Conservation (phyloP, 2,329 filamentous ascomycete species). For the Coniochaeta hoffmannii region DNA sequence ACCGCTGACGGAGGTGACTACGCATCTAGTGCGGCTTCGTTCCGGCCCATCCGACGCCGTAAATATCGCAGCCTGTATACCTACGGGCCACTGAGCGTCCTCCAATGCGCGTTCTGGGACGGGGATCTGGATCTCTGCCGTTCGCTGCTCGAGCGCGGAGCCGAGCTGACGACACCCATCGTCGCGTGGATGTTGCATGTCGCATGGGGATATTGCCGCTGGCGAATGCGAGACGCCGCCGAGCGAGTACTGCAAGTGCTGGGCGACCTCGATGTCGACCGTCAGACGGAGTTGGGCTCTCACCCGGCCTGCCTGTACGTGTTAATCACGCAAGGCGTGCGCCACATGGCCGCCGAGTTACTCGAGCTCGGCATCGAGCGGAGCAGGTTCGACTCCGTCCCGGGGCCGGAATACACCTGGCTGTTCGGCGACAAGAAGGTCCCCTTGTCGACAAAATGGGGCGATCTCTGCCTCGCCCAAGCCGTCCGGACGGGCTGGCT, state of each 20-base stretch:
- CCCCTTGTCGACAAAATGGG: not conserved
- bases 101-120: constrained; percentile 2
- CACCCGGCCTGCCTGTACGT: not conserved
- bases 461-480: not conserved
- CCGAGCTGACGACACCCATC: not conserved
- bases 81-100: not conserved
- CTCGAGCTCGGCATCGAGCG: not conserved
- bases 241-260: not conserved
- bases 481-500: not conserved
- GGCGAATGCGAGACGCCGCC: not conserved
- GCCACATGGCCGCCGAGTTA: not conserved
- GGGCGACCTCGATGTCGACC: not conserved
- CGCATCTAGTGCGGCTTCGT: not conserved
- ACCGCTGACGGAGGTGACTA: not conserved
- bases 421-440: not conserved
- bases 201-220: constrained; percentile 1
- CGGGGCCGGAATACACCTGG: not conserved
- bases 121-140: not conserved
- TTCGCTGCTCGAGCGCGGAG: not conserved
- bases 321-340: not conserved
- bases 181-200: constrained; percentile 1
- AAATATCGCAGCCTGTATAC: not conserved
- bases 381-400: not conserved
- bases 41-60: not conserved
- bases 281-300: not conserved